Conservation (phyloP, 2,329 filamentous ascomycete species). For the Sclerotinia borealis region DNA sequence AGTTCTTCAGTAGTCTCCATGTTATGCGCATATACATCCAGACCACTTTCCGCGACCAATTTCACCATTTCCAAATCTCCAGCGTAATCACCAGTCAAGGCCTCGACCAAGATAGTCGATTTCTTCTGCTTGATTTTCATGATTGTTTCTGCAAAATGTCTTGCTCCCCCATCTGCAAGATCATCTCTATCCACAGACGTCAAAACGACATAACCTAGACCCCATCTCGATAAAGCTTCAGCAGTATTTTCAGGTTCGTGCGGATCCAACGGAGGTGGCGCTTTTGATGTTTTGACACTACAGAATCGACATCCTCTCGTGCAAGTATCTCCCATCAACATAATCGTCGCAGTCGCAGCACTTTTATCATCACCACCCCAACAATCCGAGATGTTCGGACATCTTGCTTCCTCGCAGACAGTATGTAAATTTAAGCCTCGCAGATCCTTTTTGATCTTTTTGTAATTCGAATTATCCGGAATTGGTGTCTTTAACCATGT, state of each 20-base stretch:
- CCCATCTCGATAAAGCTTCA: slow-evolving; percentile 88
- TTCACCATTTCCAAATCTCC: slow-evolving; percentile 84
- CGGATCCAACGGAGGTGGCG: slow-evolving; percentile 74
- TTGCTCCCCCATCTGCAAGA: slow-evolving; percentile 77
- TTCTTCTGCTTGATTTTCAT: slow-evolving; percentile 85
- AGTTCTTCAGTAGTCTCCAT: slow-evolving; percentile 90
- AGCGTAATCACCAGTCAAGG: slow-evolving; percentile 78
- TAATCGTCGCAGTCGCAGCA: slow-evolving; percentile 93
- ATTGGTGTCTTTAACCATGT: slow-evolving; percentile 96
- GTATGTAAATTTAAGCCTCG: slow-evolving; percentile 87
- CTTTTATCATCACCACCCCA: slow-evolving; percentile 90
- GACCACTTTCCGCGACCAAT: slow-evolving; percentile 75
- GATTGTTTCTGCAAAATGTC: slow-evolving; percentile 90
- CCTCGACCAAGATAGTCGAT: slow-evolving; percentile 72
- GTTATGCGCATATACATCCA: slow-evolving; percentile 97
- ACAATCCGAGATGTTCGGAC: slow-evolving; percentile 96
- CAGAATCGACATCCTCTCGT: slow-evolving; percentile 96
- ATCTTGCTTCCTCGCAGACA: slow-evolving; percentile 94
- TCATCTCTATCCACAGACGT: slow-evolving; percentile 94
- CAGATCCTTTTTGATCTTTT: slow-evolving; percentile 90
- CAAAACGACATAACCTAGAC: slow-evolving; percentile 89
- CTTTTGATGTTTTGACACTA: slow-evolving; percentile 82
- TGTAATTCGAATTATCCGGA: slow-evolving; percentile 77
- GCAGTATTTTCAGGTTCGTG: slow-evolving; percentile 97
- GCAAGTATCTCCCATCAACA: slow-evolving; percentile 99